These are phyloP conservation scores for Huiozyma naganishii DNA, from an alignment of 805 yeast species.

Conservation along the genomic window DNA sequence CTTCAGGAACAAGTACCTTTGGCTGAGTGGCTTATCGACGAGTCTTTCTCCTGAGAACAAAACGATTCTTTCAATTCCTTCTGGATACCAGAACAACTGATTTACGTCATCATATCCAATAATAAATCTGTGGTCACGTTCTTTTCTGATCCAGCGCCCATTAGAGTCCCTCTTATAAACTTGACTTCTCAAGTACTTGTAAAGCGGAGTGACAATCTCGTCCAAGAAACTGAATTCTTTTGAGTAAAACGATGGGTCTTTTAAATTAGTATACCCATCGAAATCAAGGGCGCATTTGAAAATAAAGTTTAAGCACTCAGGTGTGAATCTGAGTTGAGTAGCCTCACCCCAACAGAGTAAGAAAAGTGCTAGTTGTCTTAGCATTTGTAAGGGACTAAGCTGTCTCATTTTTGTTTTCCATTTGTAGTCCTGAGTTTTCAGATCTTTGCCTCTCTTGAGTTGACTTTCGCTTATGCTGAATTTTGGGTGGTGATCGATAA, in stretches of 20 bases:
- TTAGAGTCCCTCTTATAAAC: slow-evolving; percentile 39
- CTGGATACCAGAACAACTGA: slow-evolving; percentile 75
- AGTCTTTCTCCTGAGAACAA: slow-evolving; percentile 37
- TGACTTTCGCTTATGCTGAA: slow-evolving; percentile 51
- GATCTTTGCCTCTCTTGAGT: slow-evolving; percentile 53
- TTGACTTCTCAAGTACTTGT: slow-evolving; percentile 56
- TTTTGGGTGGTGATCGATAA: slow-evolving; percentile 37
- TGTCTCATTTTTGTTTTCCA: slow-evolving; percentile 61
- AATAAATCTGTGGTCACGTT: slow-evolving; percentile 56
- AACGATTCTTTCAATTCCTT: slow-evolving; percentile 50
- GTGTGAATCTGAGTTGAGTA: slow-evolving; percentile 75
- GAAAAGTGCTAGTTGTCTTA: slow-evolving; percentile 59
- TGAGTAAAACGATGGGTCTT: slow-evolving; percentile 15
- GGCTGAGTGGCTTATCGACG: slow-evolving; percentile 42
- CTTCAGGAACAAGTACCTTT: slow-evolving; percentile 45
- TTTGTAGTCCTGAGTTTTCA: slow-evolving; percentile 69
- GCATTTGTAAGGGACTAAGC: slow-evolving; percentile 44
- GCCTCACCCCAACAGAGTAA: slow-evolving; percentile 86
- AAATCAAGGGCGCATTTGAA: slow-evolving; percentile 73
- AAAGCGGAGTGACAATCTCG: slow-evolving; percentile 65
- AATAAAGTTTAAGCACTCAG: slow-evolving; percentile 78
- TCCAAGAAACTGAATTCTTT: slow-evolving; percentile 47
- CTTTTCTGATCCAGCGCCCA: slow-evolving; percentile 50
- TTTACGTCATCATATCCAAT: slow-evolving; percentile 89
- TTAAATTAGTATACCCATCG: slow-evolving; percentile 38